These are phyloP conservation scores for Bryoerythrophyllum caledonicum DNA, from an alignment of 225 moss, liverwort and hornwort species.

Conservation along the genomic window DNA sequence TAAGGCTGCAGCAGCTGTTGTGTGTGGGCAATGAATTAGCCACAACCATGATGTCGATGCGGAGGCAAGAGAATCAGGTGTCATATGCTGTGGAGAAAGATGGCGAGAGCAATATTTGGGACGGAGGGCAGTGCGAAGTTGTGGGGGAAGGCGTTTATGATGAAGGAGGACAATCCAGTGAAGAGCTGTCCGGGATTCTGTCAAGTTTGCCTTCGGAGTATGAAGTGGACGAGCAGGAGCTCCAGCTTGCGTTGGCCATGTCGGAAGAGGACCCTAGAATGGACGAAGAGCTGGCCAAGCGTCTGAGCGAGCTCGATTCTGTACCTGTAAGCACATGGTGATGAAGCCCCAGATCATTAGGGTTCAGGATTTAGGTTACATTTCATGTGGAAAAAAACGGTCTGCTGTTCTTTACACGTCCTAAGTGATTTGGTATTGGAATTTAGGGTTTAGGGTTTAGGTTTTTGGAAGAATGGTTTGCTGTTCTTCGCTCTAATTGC, in stretches of 20 bases:
- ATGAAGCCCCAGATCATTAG: neutral
- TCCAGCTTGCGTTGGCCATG: conserved; percentile 70
- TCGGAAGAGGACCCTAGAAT: conserved; percentile 67
- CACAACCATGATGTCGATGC: conserved; percentile 3
- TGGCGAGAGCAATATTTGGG: conserved; percentile 47
- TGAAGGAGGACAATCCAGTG: neutral
- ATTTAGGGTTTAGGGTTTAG: neutral
- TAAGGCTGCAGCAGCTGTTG: conserved; percentile 35
- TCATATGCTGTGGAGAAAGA: conserved; percentile 31
- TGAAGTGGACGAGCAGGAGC: conserved; percentile 68
- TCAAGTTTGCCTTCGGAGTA: conserved; percentile 18
- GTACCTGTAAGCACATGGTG: conserved; percentile 64
- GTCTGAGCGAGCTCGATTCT: conserved; percentile 77
- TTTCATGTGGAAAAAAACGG: conserved; percentile 2
- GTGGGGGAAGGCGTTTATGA: conserved; percentile 35
- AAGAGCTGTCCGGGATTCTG: conserved; percentile 10
- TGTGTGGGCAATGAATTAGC: conserved; percentile 10
- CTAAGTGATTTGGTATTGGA: conserved; percentile 10
- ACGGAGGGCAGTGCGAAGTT: conserved; percentile 37
- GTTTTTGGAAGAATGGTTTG: conserved; percentile 1
- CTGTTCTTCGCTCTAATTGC: conserved; percentile 22
- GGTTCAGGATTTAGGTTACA: too few species aligned
- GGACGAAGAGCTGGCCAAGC: conserved; percentile 84
- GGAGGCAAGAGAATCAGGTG: conserved; percentile 21
- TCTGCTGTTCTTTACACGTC: conserved; percentile 23